Conservation (phyloP, 2,329 filamentous ascomycete genomes). For the Alternaria longipes region DNA sequence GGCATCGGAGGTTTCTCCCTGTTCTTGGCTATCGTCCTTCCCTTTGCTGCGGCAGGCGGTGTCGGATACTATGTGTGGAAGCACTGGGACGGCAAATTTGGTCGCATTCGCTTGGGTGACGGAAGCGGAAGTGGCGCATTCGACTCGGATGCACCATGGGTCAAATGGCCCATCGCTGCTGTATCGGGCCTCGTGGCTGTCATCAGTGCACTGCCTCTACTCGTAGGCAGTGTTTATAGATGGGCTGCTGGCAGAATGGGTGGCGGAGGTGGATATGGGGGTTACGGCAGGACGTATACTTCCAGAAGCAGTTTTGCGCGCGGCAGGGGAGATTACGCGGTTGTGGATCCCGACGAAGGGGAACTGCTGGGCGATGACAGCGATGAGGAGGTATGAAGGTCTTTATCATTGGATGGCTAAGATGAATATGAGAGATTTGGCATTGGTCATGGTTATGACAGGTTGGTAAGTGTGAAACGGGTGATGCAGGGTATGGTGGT, state of each 20-base stretch:
- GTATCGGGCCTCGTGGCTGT: slow-evolving; percentile 65
- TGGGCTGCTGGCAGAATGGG: slow-evolving; percentile 62
- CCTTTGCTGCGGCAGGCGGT: slow-evolving; percentile 73
- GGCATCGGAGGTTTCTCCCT: slow-evolving; percentile 76
- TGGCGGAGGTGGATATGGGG: slow-evolving; percentile 51
- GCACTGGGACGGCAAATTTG: slow-evolving; percentile 90
- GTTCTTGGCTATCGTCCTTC: slow-evolving; percentile 85
- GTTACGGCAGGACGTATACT: slow-evolving; percentile 71
- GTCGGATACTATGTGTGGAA: slow-evolving; percentile 86
- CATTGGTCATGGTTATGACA: not conserved
- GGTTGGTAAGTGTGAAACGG: not conserved
- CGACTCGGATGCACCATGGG: slow-evolving; percentile 76
- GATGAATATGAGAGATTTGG: not conserved
- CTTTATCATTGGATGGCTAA: not conserved
- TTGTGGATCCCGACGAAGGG: slow-evolving; percentile 92
- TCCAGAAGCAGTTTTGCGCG: slow-evolving; percentile 89
- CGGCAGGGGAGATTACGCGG: slow-evolving; percentile 84
- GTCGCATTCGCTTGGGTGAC: slow-evolving; percentile 87
- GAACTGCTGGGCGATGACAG: slow-evolving; percentile 93
- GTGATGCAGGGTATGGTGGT: not conserved
- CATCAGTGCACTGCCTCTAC: slow-evolving; percentile 67
- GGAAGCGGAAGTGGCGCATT: slow-evolving; percentile 29
- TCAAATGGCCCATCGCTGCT: slow-evolving; percentile 74
- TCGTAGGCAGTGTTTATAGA: slow-evolving; percentile 78
- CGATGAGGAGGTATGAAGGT: slow-evolving; percentile 77